Percentiles rank a stretch among this genome's conserved stretches.
Conservation (phyloP, 2,329 filamentous ascomycete genomes). For the Calonectria hawksworthii region DNA sequence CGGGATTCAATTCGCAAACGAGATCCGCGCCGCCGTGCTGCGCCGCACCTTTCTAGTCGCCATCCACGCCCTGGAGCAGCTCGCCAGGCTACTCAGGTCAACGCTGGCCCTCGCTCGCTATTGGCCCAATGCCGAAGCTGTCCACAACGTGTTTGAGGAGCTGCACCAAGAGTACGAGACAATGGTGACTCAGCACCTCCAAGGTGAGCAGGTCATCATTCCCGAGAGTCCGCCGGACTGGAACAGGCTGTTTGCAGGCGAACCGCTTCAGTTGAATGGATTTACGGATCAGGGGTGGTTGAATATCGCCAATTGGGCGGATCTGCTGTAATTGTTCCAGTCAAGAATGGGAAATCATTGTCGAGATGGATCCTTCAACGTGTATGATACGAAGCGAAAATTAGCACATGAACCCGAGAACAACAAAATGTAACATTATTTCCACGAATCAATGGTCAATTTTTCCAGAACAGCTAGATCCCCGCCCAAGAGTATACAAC, state of each 20-base stretch:
- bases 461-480: too few species aligned
- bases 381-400: background rate
- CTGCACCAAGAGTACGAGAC: slow-evolving; percentile 42
- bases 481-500: too few species aligned
- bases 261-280: slow-evolving; percentile 30
- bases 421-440: background rate
- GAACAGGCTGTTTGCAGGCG: slow-evolving; percentile 40
- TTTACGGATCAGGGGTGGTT: slow-evolving; percentile 45
- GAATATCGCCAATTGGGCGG: slow-evolving; percentile 44
- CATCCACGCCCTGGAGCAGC: slow-evolving; percentile 38
- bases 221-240: slow-evolving; percentile 43
- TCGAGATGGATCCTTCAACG: background rate
- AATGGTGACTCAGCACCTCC: slow-evolving; percentile 39
- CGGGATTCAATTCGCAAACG: slow-evolving; percentile 40
- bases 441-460: background rate
- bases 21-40: slow-evolving; percentile 39
- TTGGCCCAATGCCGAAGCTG: slow-evolving; percentile 44
- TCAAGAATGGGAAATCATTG: background rate
- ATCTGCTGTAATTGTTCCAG: slow-evolving; percentile 24
- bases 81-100: slow-evolving; percentile 34
- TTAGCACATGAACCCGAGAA: too few species aligned
- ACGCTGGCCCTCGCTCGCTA: slow-evolving; percentile 34
- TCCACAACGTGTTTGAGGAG: slow-evolving; percentile 45
- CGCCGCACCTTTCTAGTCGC: slow-evolving; percentile 38
- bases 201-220: slow-evolving; percentile 42